A percentile compares a stretch with the other conserved stretches of the same genome.
Conservation (phyloP, 1,139 yeast species). For the Geotrichum fermentans region DNA sequence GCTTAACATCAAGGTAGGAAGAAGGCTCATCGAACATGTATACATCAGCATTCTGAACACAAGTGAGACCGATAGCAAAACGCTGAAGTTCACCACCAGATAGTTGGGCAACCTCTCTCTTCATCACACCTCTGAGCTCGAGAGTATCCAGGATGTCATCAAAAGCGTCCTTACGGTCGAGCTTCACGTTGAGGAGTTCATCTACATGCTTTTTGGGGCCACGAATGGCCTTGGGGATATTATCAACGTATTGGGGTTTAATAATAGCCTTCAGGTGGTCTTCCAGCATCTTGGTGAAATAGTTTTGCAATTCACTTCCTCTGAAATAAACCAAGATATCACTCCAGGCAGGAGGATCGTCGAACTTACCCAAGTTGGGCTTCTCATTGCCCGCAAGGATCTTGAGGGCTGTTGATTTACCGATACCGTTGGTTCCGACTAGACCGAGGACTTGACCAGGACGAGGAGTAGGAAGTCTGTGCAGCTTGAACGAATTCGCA, state of each 20-base stretch:
- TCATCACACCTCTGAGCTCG: slow-evolving; percentile 67
- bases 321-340: slow-evolving; percentile 86
- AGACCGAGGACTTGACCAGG: slow-evolving; percentile 97
- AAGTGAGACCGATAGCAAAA: slow-evolving; percentile 95
- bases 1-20: slow-evolving; percentile 95
- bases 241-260: slow-evolving; percentile 97
- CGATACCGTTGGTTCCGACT: slow-evolving; percentile 98
- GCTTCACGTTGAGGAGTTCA: slow-evolving; percentile 68
- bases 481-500: slow-evolving; percentile 94
- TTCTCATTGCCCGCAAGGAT: slow-evolving; percentile 97
- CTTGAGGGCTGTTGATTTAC: slow-evolving; percentile 96
- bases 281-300: slow-evolving; percentile 87
- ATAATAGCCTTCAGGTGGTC: slow-evolving; percentile 91
- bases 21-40: slow-evolving; percentile 99
- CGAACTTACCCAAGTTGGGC: slow-evolving; percentile 90
- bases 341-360: slow-evolving; percentile 96
- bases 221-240: slow-evolving; percentile 90
- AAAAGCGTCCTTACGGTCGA: slow-evolving; percentile 60
- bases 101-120: slow-evolving; percentile 80
- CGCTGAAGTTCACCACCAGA: slow-evolving; percentile 99
- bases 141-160: slow-evolving; percentile 61
- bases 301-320: slow-evolving; percentile 95
- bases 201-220: slow-evolving; percentile 87
- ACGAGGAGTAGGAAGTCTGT: slow-evolving; percentile 95
- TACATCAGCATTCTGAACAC: slow-evolving; percentile 90